Conservation (phyloP, 345 rosid genomes). For the Eucalyptus victrix region DNA sequence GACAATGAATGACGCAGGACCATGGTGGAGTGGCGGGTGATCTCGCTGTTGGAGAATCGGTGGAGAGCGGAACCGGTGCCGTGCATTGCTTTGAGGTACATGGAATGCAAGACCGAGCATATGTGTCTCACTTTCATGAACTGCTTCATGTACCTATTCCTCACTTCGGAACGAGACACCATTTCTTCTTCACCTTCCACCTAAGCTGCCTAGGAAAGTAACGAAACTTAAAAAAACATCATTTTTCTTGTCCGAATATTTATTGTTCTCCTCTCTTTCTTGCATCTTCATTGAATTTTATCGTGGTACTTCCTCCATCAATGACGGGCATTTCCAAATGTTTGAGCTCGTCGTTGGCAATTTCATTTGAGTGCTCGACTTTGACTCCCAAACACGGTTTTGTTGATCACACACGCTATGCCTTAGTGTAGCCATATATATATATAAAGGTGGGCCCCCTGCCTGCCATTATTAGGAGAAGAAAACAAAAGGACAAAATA, state of each 20-base stretch:
- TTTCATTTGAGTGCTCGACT: neutral
- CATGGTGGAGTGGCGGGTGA: constrained; percentile 30
- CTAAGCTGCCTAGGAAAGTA: no score
- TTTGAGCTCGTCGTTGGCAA: neutral
- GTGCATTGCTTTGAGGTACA: constrained; percentile 74
- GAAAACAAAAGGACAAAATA: no score
- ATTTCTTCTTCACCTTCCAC: neutral
- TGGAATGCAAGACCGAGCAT: constrained; percentile 55
- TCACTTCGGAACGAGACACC: constrained; percentile 63
- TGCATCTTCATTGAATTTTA: neutral
- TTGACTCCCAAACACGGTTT: neutral
- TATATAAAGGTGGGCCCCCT: neutral
- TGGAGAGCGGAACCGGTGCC: constrained; percentile 63
- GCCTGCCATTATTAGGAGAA: neutral
- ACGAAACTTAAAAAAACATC: neutral
- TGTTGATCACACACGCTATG: neutral
- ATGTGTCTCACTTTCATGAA: constrained; percentile 59
- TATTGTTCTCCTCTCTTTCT: neutral
- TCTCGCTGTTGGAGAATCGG: constrained; percentile 53
- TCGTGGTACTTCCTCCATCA: neutral
- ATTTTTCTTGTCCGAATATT: neutral
- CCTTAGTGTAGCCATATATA: neutral
- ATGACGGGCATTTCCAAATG: neutral
- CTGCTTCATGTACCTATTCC: constrained; percentile 68
- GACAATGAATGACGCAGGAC: constrained; percentile 2